Evolutionary conservation across 495 filamentous ascomycete species (phyloP).

Genomic region (Annulohypoxylon nitens): DNA sequence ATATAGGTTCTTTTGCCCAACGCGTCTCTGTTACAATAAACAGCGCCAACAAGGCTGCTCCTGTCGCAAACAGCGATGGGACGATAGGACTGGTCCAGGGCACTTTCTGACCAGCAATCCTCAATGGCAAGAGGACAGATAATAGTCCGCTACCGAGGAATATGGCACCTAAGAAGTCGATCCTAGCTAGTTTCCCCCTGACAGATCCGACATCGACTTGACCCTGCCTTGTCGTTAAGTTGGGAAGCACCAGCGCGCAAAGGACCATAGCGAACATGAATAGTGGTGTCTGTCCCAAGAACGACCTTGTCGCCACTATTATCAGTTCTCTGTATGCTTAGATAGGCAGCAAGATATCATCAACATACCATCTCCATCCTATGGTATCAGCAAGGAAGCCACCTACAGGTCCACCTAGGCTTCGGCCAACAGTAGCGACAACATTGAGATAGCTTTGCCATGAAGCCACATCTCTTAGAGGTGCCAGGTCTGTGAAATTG

Average conservation of each 20-base stretch:
- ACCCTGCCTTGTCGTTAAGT: conserved; percentile 20
- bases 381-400: conserved; percentile 74
- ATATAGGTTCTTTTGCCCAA: conserved; percentile 69
- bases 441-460: conserved; percentile 78
- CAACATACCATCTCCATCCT: conserved; percentile 72
- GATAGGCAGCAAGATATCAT: not conserved
- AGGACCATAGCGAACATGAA: conserved; percentile 67
- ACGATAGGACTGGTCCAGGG: conserved; percentile 68
- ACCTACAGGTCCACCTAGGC: conserved; percentile 72
- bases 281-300: conserved; percentile 70
- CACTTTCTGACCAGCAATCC: conserved; percentile 69
- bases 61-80: conserved; percentile 50
- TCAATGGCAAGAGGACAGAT: conserved; percentile 66
- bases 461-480: conserved; percentile 73
- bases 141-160: conserved; percentile 64
- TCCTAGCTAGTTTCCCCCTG: conserved; percentile 56
- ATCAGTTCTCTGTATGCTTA: not conserved
- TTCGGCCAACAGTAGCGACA: conserved; percentile 72
- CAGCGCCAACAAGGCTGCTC: conserved; percentile 54
- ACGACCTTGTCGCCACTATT: conserved; percentile 62
- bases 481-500: conserved; percentile 68
- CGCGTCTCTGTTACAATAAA: conserved; percentile 67
- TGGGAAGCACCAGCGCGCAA: conserved; percentile 60
- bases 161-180: conserved; percentile 71
- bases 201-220: conserved; percentile 11